These are phyloP conservation scores for Ceratocystis huliohia DNA, from an alignment of 2,329 filamentous ascomycete genomes.

Conservation along the genomic window DNA sequence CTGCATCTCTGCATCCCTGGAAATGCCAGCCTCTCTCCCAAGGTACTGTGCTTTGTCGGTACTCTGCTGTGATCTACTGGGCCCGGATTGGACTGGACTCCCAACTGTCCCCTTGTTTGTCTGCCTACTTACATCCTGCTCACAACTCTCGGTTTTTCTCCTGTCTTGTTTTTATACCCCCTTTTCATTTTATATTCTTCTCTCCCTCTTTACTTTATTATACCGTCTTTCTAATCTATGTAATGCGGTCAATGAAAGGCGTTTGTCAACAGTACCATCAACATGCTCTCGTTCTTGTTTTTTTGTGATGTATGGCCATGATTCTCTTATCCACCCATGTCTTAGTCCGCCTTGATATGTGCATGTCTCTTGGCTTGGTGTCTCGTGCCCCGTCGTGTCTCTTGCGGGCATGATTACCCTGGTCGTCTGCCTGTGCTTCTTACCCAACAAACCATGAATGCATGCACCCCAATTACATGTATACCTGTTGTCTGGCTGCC, in stretches of 20 bases:
- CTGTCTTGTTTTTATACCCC: conserved; percentile 1
- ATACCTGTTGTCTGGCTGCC: too few species aligned
- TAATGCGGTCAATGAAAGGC: conserved; percentile 13
- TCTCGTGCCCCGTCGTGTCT: too few species aligned
- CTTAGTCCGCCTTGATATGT: too few species aligned
- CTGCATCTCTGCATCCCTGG: too few species aligned
- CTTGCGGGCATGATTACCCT: too few species aligned
- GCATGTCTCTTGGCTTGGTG: too few species aligned
- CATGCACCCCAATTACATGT: too few species aligned
- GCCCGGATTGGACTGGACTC: not conserved
- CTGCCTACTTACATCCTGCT: too few species aligned
- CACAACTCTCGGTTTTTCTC: conserved; percentile 2
- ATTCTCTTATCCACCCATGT: too few species aligned
- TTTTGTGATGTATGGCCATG: not conserved
- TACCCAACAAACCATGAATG: too few species aligned
- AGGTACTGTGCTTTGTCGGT: not conserved
- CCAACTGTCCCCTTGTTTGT: not conserved
- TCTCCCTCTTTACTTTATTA: conserved; percentile 8
- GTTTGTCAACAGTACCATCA: not conserved
- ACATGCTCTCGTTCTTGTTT: not conserved
- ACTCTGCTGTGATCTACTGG: not conserved
- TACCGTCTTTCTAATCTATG: conserved; percentile 3
- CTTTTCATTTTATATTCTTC: conserved; percentile 9
- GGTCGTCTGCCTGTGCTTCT: too few species aligned
- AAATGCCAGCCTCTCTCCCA: not conserved